phyloP scores from a whole-genome alignment of 495 filamentous ascomycete species.

The Rostrohypoxylon terebratum region DNA sequence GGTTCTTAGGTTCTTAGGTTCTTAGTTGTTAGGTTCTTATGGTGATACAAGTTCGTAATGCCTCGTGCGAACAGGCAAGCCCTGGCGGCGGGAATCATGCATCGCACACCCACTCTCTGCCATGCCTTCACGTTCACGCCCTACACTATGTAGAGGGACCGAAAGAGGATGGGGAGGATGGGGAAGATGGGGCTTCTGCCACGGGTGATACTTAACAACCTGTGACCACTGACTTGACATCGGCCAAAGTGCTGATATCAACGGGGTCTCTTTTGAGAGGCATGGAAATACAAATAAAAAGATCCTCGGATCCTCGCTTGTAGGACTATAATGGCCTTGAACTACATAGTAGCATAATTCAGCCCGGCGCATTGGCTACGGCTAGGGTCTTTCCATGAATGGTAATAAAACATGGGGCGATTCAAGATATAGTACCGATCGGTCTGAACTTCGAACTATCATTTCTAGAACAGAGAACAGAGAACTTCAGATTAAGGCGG shows the following conservation, averaged over 20 bases:
- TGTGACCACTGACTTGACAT: constrained; percentile 13
- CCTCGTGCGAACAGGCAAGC: constrained; percentile 28
- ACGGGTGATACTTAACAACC: constrained; percentile 22
- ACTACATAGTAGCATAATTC: constrained; percentile 31
- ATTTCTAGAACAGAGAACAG: background rate
- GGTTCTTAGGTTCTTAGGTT: background rate
- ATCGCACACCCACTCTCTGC: constrained; percentile 21
- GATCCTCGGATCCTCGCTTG: constrained; percentile 31
- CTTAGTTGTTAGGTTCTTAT: constrained; percentile 3
- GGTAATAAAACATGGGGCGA: constrained; percentile 29
- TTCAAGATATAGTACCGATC: constrained; percentile 3
- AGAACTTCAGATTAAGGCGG: background rate
- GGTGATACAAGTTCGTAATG: constrained; percentile 23
- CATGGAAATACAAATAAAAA: constrained; percentile 19
- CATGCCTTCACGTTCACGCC: background rate
- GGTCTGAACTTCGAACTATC: background rate
- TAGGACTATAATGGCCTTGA: constrained; percentile 11
- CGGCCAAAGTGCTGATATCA: constrained; percentile 27
- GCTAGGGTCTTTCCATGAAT: constrained; percentile 10
- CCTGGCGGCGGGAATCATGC: constrained; percentile 27
- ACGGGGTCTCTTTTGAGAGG: constrained; percentile 29
- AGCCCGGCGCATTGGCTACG: constrained; percentile 36
- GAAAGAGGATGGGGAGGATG: constrained; percentile 26
- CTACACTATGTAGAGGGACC: constrained; percentile 17
- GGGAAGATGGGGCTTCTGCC: constrained; percentile 25